Conservation (phyloP, 441 rosid species). For the Adansonia grandidieri region DNA sequence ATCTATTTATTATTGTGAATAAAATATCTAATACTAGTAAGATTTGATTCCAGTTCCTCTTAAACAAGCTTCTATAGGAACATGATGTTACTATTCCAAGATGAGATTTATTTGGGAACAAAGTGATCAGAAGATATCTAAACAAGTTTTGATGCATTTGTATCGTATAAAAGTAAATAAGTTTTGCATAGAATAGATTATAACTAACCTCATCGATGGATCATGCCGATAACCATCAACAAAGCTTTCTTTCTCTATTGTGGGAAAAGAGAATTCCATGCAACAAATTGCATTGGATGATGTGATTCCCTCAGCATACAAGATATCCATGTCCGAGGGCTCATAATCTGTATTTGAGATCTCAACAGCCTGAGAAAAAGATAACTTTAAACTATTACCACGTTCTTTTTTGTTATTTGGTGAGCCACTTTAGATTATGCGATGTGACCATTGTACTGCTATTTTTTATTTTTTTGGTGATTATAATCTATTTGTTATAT, state of each 20-base stretch:
- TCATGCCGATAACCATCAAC: conserved; percentile 49
- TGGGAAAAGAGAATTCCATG: conserved; percentile 64
- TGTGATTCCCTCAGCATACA: conserved; percentile 66
- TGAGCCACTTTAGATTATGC: no score
- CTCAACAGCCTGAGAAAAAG: conserved; percentile 56
- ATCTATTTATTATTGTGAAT: neutral
- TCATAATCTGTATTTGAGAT: conserved; percentile 56
- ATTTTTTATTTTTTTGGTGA: no score
- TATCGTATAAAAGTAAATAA: neutral
- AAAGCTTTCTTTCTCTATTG: conserved; percentile 33
- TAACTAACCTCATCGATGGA: conserved; percentile 52
- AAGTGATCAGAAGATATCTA: conserved; percentile 1
- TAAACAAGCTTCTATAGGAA: neutral
- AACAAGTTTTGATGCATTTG: conserved; percentile 7
- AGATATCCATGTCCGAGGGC: conserved; percentile 64
- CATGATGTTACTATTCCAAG: neutral
- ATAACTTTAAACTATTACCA: neutral
- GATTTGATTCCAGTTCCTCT: neutral
- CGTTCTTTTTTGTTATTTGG: no score
- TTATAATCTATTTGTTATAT: no score
- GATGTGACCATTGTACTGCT: no score
- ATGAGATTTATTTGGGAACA: neutral
- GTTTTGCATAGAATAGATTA: conserved; percentile 1
- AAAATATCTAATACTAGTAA: neutral
- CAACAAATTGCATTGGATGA: conserved; percentile 56